phyloP scores from a whole-genome alignment of 371 early-diverging fungal genomes.

The Phascolomyces articulosus region DNA sequence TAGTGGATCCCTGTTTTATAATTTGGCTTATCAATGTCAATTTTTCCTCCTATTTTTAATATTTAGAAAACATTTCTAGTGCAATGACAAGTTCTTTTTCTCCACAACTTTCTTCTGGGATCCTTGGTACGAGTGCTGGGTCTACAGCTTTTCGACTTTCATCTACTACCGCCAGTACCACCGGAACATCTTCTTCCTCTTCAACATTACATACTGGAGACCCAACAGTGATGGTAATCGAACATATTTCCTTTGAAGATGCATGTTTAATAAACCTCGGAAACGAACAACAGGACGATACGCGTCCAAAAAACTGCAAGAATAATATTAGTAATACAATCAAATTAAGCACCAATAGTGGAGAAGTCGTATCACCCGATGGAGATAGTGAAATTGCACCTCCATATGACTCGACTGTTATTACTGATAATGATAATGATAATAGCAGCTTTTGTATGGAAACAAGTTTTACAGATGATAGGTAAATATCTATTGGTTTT shows the following conservation, averaged over 20 bases:
- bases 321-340: too few relatives aligned
- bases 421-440: not conserved
- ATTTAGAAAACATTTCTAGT: constrained; percentile 41
- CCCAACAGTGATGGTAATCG: not conserved
- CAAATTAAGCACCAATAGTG: not conserved
- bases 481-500: too few relatives aligned
- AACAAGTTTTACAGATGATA: too few relatives aligned
- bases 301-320: too few relatives aligned
- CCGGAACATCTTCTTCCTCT: not conserved
- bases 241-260: constrained; percentile 56
- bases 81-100: constrained; percentile 50
- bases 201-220: not conserved
- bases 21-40: not conserved
- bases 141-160: not conserved
- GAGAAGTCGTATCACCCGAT: constrained; percentile 42
- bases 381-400: constrained; percentile 62
- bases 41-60: not conserved
- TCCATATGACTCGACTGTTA: constrained; percentile 41
- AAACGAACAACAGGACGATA: constrained; percentile 15
- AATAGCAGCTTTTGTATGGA: too few relatives aligned
- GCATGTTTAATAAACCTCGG: constrained; percentile 57
- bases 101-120: constrained; percentile 16
- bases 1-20: not conserved
- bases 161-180: too few relatives aligned
- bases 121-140: constrained; percentile 25